A percentile compares a stretch with the other conserved stretches of the same genome.
phyloP scores from a whole-genome alignment of 164 flowering plant genomes.

The Tetracentron sinense region DNA sequence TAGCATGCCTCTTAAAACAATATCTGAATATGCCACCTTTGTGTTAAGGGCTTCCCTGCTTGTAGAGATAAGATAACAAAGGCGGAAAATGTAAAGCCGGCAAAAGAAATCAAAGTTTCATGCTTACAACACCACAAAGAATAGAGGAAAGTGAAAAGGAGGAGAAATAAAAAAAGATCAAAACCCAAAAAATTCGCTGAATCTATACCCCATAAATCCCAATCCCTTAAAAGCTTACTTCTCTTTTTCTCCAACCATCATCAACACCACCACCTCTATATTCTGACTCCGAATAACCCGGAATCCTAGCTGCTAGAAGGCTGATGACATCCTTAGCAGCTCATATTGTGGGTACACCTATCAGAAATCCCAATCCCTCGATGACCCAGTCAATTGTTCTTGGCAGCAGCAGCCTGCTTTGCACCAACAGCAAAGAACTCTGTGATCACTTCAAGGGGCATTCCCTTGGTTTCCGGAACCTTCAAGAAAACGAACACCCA shows the following conservation, averaged over 20 bases:
- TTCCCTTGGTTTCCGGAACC: slow-evolving; percentile 96
- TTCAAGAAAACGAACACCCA: slow-evolving; percentile 81
- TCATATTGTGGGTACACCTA: background rate
- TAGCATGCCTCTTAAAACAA: too few species aligned
- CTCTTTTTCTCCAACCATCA: background rate
- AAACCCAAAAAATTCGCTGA: too few species aligned
- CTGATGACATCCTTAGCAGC: background rate
- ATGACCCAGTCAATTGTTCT: slow-evolving; percentile 19
- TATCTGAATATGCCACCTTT: too few species aligned
- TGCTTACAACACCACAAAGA: slow-evolving; percentile 5
- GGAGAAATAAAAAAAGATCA: too few species aligned
- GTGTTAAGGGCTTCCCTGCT: too few species aligned
- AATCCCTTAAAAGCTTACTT: background rate
- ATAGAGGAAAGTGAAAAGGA: background rate
- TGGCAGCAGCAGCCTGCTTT: slow-evolving; percentile 45
- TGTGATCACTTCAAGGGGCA: slow-evolving; percentile 91
- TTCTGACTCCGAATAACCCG: background rate
- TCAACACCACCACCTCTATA: background rate
- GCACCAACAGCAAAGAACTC: slow-evolving; percentile 95
- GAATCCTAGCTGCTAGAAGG: background rate
- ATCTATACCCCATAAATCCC: background rate
- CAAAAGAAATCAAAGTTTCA: slow-evolving; percentile 1
- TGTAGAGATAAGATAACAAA: too few species aligned
- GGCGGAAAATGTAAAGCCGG: background rate
- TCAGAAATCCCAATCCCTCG: background rate